phyloP scores from a whole-genome alignment of 2,329 filamentous ascomycete genomes.

The Penicillium sp. region DNA sequence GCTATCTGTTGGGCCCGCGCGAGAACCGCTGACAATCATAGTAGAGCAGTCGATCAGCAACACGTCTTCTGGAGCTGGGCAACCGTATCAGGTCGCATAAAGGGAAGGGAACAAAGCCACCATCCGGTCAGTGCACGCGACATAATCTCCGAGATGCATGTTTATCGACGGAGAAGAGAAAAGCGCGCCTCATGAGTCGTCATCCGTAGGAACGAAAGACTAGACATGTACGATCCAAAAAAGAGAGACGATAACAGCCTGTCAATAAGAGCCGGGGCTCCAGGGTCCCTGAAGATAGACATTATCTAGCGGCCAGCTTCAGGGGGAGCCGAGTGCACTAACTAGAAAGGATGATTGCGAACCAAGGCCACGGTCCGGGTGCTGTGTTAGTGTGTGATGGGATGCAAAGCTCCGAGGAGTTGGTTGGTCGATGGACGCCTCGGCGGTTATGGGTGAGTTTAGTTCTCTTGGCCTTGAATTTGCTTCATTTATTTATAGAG shows the following conservation, averaged over 20 bases:
- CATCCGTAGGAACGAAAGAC: not conserved
- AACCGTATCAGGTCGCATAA: not conserved
- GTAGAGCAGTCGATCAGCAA: not conserved
- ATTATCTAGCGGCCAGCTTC: not conserved
- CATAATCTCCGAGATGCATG: not conserved
- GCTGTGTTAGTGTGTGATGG: constrained; percentile 13
- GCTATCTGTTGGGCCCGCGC: not conserved
- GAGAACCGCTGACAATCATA: not conserved
- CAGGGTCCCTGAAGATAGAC: constrained; percentile 9
- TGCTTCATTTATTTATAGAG: not conserved
- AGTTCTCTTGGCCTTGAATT: constrained; percentile 8
- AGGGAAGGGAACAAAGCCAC: not conserved
- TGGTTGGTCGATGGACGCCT: constrained; percentile 19
- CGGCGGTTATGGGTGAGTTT: constrained; percentile 18
- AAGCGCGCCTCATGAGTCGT: not conserved
- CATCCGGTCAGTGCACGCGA: not conserved
- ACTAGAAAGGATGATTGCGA: not conserved
- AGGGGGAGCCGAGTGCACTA: not conserved
- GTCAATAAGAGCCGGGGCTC: constrained; percentile 10
- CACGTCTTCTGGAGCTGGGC: not conserved
- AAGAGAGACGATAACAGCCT: constrained; percentile 6
- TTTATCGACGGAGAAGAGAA: not conserved
- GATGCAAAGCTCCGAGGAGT: constrained; percentile 9
- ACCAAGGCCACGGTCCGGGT: not conserved
- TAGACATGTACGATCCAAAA: not conserved